Base-by-base conservation (phyloP, 495 filamentous ascomycete genomes). In the Penicillium daleae region DNA sequence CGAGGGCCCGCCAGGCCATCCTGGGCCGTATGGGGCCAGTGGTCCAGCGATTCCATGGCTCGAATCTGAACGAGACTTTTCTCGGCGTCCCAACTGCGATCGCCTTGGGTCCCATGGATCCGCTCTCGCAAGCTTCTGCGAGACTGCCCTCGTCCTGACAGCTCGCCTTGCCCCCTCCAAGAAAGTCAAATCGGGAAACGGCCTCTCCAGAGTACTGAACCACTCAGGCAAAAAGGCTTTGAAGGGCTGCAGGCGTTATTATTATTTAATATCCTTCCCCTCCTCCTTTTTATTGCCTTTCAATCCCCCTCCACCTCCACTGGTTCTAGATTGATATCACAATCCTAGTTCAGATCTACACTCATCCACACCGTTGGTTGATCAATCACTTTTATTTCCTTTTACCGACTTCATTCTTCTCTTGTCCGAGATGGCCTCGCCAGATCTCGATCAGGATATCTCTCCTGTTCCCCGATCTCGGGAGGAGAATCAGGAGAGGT, bases 401-500 rank as follows among this genome's bases (percentile, higher is more conserved):
- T 32, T 50, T 52, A 35, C 49, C 48, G 54, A 22, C 57, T 33
- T 56, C 17, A 5, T 19, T 50, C 31, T n/a, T n/a, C n/a, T n/a
- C 27, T 44, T 21, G 10, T 44, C 56, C 44, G 59, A 50, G 22
- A 76, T 71, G 64, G 59, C 62, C 50, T 68, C 71, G 32, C 68
- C 71, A 10, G 67, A 72, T 42, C 33, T 78, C 21, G 73, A 78
- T 48, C 65, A 76, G 22, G 79, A 80, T 50, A 71, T 74, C 55
- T 61, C 73, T 29, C 72, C 74, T 4, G 74, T 74, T 44, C 76
- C 74, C 61, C 76, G 79, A 9, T 80, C 78, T 35, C 74, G 78
- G 64, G 92, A 94, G 73, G 93, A 97, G 74, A 97, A 98, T 63
- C 91, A 95, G 74, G 94, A 98, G 76, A 84, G 88, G 88, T 90